These are phyloP conservation scores for Quercus cerris DNA, from an alignment of 306 rosid species.

Conservation along the genomic window DNA sequence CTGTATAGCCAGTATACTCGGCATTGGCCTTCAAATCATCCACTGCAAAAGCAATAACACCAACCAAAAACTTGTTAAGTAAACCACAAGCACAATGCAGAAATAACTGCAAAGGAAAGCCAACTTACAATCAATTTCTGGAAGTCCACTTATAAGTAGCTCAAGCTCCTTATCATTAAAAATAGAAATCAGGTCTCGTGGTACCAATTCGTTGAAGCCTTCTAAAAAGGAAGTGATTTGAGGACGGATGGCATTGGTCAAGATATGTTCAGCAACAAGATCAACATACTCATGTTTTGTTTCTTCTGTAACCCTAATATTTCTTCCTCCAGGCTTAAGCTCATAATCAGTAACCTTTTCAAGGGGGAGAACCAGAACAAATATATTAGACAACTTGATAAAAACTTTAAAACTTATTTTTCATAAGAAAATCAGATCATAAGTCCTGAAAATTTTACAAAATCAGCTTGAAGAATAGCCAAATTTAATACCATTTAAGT, in stretches of 20 bases:
- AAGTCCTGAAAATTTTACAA: background rate
- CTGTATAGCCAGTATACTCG: conserved; percentile 87
- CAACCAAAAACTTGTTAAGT: conserved; percentile 17
- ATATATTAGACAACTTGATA: background rate
- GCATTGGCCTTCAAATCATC: conserved; percentile 92
- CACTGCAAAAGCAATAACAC: conserved; percentile 58
- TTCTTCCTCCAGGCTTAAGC: conserved; percentile 98
- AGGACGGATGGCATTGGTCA: conserved; percentile 96
- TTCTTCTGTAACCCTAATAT: conserved; percentile 95
- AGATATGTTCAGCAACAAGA: conserved; percentile 90
- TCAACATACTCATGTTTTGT: conserved; percentile 98
- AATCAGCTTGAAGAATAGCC: background rate
- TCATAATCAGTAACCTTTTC: conserved; percentile 93
- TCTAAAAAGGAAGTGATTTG: conserved; percentile 85
- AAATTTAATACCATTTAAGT: background rate
- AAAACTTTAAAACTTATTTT: background rate
- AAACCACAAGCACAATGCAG: conserved; percentile 9
- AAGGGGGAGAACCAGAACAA: background rate
- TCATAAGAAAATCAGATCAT: background rate
- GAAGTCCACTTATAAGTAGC: conserved; percentile 99
- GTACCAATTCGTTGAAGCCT: conserved; percentile 83
- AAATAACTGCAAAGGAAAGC: background rate
- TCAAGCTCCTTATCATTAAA: conserved; percentile 97
- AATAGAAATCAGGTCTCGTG: conserved; percentile 77
- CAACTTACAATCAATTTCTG: conserved; percentile 94